Evolutionary conservation across 139 green algal genomes (phyloP), one percentile per base, ranked within the genome.

Genomic region (Chlorella sorokiniana): DNA sequence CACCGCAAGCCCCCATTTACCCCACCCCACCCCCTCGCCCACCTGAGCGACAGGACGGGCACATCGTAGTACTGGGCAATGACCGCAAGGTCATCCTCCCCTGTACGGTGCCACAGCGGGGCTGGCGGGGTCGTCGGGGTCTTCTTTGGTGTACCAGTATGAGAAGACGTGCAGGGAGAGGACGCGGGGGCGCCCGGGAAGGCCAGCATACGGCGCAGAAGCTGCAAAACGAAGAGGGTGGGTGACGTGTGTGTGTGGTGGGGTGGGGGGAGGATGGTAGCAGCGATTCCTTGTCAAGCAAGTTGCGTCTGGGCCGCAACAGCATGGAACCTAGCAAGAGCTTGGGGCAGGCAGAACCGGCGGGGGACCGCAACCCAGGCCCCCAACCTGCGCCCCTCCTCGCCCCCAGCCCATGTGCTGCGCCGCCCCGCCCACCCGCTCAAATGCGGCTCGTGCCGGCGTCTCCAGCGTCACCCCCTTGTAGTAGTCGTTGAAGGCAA

Each of bases 401-500:
- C n/a, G 7, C 61, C 29, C n/a, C 61, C 5, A 7, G 61, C 4
- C n/a, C n/a, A n/a, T n/a, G n/a, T n/a, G n/a, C n/a, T n/a, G n/a
- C n/a, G n/a, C n/a, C n/a, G n/a, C n/a, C n/a, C n/a, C n/a, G 29
- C 41, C 8, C 68, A 74, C 68, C 68, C 42, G 68, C 40, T 74
- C 68, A 8, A 48, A 74, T 16, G 68, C 40, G 25, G 40, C 68
- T 1, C 68, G 68, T 2, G 42, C 38, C 40, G 68, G 40, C 6
- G 38, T 31, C 25, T 31, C 27, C 38, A 74, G 42, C 23, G 29
- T 54, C 8, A 74, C n/a, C 27, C 68, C 68, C 3, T 38, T 14
- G 42, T 74, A 74, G 68, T 56, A 54, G 40, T 74, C 68, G 27
- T 74, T 74, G 68, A 74, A 74, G 3, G 68, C 68, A 74, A 74